Conservation (phyloP, 2,329 filamentous ascomycete species). For the Grosmannia serpens region DNA sequence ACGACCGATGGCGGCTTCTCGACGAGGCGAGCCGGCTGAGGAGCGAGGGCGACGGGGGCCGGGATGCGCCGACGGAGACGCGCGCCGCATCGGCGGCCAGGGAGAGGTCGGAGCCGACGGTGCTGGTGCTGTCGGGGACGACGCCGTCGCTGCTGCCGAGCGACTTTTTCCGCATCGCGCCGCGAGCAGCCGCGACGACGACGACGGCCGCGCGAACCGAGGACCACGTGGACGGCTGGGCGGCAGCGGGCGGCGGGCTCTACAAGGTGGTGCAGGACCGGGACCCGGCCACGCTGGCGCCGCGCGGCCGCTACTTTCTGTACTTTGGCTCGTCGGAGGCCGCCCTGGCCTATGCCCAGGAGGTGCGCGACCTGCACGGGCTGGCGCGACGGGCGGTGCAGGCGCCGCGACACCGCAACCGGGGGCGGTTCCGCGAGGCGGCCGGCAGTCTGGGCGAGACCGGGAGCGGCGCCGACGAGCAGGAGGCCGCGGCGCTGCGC, state of each 20-base stretch:
- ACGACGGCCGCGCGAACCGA: not conserved
- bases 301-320: conserved; percentile 55
- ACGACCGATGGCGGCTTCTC: not conserved
- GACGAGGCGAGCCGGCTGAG: not conserved
- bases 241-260: conserved; percentile 23
- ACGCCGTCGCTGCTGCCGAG: conserved; percentile 49
- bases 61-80: too few relatives aligned
- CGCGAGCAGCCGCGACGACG: conserved; percentile 17
- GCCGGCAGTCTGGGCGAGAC: not conserved
- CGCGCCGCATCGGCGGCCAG: not conserved
- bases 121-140: conserved; percentile 46
- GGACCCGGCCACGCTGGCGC: conserved; percentile 50
- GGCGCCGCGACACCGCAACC: conserved; percentile 20
- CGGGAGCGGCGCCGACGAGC: conserved; percentile 5
- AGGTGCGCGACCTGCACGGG: conserved; percentile 36
- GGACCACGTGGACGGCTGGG: conserved; percentile 56
- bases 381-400: conserved; percentile 18
- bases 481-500: conserved; percentile 8
- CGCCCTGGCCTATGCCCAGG: conserved; percentile 48
- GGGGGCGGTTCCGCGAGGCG: conserved; percentile 21
- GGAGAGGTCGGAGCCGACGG: conserved; percentile 9
- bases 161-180: conserved; percentile 60
- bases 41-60: not conserved
- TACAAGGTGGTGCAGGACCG: conserved; percentile 49
- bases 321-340: conserved; percentile 51